Evolutionary conservation across 2,329 filamentous ascomycete species (phyloP), one percentile per base, ranked within the genome.

Genomic region (Lecanicillium sp.): DNA sequence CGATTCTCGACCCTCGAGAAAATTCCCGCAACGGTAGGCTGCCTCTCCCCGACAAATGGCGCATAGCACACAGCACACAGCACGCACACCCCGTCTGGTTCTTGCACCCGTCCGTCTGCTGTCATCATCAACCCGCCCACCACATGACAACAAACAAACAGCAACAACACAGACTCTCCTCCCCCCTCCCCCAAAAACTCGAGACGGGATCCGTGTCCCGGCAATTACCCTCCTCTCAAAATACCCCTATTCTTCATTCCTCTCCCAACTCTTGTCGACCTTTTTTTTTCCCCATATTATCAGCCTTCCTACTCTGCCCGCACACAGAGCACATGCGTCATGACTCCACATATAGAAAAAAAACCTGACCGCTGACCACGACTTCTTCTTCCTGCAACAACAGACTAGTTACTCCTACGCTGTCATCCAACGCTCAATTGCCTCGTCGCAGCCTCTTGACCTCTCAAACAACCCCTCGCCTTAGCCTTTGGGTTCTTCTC

Each of bases 401-500:
- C 19, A 42, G 39, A 24, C 19, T 37, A 29, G 21, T 40, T 14
- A 26, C 23, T 20, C 32, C 4, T 27, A n/a, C 11, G n/a, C 26
- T 15, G 12, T n/a, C 12, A n/a, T n/a, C 36, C 38, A 29, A 39
- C 24, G 30, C 35, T 17, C n/a, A 11, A 20, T 19, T 24, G 32
- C 38, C 24, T 39, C 10, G 35, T 45, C 37, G 37, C 37, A 45
- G 38, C 17, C 10, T n/a, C 14, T 47, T 21, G 23, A 42, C 19
- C 30, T 42, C 45, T 17, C 38, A 30, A 48, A n/a, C n/a, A n/a
- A n/a, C n/a, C 29, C 37, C 32, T 42, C 29, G 41, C 41, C 48
- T 45, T 49, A 49, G 79, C 80, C 80, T 83, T 84, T 84, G 80
- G 77, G 45, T 48, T 82, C 77, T 68, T 60, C 56, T 75, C 78